Evolutionary conservation across 2,329 filamentous ascomycete species (phyloP).

Genomic region (Colletotrichum sp.): DNA sequence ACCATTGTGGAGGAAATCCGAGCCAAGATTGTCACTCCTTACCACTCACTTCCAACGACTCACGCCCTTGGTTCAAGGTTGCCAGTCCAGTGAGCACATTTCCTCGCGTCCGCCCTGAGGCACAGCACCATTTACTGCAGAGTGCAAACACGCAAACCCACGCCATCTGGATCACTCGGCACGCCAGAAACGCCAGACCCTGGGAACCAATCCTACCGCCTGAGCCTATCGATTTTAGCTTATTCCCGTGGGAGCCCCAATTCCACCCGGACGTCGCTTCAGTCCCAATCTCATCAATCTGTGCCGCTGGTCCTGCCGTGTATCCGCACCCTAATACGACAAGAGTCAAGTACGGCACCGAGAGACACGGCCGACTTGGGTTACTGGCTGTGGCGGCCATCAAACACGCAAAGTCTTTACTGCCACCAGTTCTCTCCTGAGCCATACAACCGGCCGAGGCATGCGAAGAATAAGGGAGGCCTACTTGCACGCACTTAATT

Average conservation of each 20-base stretch:
- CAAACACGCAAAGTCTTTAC: background rate
- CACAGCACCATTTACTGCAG: background rate
- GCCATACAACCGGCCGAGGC: background rate
- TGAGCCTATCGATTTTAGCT: background rate
- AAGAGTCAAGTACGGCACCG: background rate
- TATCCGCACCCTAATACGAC: background rate
- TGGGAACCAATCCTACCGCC: slow-evolving; percentile 2
- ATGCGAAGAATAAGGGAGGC: background rate
- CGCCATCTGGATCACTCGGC: slow-evolving; percentile 16
- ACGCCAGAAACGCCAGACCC: background rate
- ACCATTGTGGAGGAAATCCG: slow-evolving; percentile 3
- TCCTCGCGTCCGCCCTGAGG: background rate
- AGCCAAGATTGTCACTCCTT: background rate
- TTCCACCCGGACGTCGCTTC: background rate
- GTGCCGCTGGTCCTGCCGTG: background rate
- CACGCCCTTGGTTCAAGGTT: background rate
- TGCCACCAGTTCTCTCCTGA: background rate
- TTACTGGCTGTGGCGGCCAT: background rate
- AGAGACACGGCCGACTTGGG: background rate
- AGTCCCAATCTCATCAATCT: background rate
- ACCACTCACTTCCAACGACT: background rate
- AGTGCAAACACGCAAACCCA: background rate
- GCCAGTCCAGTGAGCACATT: background rate
- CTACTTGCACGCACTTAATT: background rate
- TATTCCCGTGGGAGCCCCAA: slow-evolving; percentile 1